A percentile compares a stretch with the other conserved stretches of the same genome.
These are phyloP conservation scores for Coniochaeta prunicola DNA, from an alignment of 2,329 filamentous ascomycete species.

Conservation along the genomic window DNA sequence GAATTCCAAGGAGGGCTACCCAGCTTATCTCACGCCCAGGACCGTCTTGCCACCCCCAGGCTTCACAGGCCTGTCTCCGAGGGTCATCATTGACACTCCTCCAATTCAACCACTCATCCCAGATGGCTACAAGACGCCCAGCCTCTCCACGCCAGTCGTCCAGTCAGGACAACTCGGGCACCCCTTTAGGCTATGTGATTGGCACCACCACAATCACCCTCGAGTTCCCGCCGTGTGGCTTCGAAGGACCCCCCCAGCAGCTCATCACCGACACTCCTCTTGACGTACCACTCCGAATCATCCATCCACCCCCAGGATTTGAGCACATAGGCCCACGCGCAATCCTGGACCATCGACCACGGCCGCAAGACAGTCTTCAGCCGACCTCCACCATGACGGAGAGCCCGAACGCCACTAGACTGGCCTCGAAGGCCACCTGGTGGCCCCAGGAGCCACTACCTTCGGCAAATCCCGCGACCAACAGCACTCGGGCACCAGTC, in stretches of 20 bases:
- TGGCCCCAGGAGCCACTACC: no score
- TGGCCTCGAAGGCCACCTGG: no score
- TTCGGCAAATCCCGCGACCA: no score
- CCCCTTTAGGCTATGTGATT: no score
- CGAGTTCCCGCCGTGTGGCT: background rate
- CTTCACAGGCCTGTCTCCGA: no score
- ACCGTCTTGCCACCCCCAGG: background rate
- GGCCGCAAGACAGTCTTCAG: background rate
- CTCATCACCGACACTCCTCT: background rate
- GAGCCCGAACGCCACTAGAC: background rate
- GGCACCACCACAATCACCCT: no score
- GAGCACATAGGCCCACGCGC: background rate
- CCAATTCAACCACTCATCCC: no score
- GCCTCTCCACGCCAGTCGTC: no score
- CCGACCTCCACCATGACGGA: background rate
- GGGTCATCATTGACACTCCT: no score
- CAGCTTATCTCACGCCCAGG: background rate
- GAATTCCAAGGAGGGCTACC: background rate
- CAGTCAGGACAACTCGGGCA: no score
- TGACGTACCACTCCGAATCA: background rate
- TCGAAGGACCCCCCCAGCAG: background rate
- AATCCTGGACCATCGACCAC: background rate
- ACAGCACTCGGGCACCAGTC: no score
- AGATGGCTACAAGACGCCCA: no score
- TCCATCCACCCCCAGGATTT: background rate